Evolutionary conservation across 1,284 basidiomycete species (phyloP), one percentile per base, ranked within the genome.

Genomic region (Phellopilus nigrolimitatus): DNA sequence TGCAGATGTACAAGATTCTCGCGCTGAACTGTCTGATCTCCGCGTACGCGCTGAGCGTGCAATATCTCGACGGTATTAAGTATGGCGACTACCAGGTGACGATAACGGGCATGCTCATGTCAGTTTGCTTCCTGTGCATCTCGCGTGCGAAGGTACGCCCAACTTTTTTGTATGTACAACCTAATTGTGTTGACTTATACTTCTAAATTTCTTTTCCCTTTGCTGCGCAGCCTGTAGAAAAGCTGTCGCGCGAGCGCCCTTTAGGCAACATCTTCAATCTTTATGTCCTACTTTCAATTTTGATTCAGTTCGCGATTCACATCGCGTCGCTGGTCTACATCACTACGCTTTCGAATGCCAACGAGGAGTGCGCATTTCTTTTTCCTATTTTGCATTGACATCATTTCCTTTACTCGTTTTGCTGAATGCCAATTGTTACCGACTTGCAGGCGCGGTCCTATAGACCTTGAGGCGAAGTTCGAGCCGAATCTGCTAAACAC

Each of bases 1-100:
- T 95, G 53, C 95, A 97, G 71, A 97, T 97, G 94, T 97, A 97
- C 83, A 97, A 97, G 75, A 97, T 97, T 60, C 75, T 97, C 33
- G 94, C 94, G 2, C 73, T 97, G 55, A 97, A 97, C 67, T 97
- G 94, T 66, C 74, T 97, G 36, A 97, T 97, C 66, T 95, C 93
- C 2, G 94, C 94, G 27, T 97, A 95, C 71, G 93, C 89, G 67
- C 73, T 97, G 56, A 93, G 89, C 61, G 95, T 97, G 21, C 93
- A 95, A 68, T 97, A 97, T 64, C 75, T 97, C 13, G 93, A 97
- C 59, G 95, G 94, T 22, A 95, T 97, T 78, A 97, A 97, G 69
- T 97, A 93, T 68, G 95, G 95, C 22, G 94, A 97, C 67, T 97
- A 97, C 65, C 91, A 95, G 64, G 85, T 93, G 15, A 94, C 91